Evolutionary conservation across 1,284 basidiomycete species (phyloP), one percentile per base, ranked within the genome.

Genomic region (Microstroma glucosiphilum): DNA sequence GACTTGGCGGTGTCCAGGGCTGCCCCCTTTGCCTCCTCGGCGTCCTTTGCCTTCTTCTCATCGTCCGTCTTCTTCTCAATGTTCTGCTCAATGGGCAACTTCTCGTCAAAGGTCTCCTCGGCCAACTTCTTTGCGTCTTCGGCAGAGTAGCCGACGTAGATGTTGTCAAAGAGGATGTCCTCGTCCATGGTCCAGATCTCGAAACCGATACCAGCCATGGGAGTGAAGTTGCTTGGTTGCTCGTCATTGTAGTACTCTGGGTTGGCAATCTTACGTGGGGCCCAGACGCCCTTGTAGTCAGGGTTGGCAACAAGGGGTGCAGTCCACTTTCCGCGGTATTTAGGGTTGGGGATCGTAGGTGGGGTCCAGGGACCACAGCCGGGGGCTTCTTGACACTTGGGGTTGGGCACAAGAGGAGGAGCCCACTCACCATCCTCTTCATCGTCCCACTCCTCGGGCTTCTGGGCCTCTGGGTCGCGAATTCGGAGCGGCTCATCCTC

Each of bases 341-440:
- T 91, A 17, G 96, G 96, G 86, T 98, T 98, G 82, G 91, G 88
- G 76, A 97, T 90, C 83, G 89, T 84, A 65, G 94, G 92, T 74
- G 84, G 57, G 72, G 86, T 88, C 94, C 94, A 98, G 79, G 88
- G 86, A 78, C 96, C 96, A 77, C 96, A 99, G 54, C 96, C 96
- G 71, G 92, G 86, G 64, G 87, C 92, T 63, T 88, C 88, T 69
- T 87, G 84, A 73, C 92, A 90, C 85, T 96, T 96, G 63, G 80
- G 80, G 76, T 81, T 81, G 41, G 86, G 82, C 62, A 98, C 83
- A 65, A 86, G 86, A 30, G 94, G 92, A 12, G 92, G 86, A 66
- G 96, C 86, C 92, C 92, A 99, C 79, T 97, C 94, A 80, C 96
- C 96, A 76, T 98, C 94, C 80, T 98, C 94, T 81, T 97, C 96